A percentile compares a stretch with the other conserved stretches of the same genome.
These are phyloP conservation scores for Botryotinia calthae DNA, from an alignment of 2,329 filamentous ascomycete species.

Conservation along the genomic window DNA sequence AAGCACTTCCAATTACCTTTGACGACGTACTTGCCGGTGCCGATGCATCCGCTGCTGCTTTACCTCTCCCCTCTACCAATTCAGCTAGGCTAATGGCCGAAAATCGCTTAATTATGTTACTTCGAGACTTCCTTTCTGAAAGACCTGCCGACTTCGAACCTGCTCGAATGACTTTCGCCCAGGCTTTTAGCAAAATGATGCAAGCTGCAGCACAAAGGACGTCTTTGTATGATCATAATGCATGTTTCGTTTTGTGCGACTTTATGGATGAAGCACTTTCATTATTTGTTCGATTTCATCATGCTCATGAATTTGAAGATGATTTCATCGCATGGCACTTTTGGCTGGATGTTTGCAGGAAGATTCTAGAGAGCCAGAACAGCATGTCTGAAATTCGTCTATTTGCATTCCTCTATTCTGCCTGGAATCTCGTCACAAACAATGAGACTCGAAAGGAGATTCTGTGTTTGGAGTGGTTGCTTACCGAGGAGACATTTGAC, in stretches of 20 bases:
- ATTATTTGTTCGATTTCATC: constrained; percentile 59
- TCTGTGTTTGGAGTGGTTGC: constrained; percentile 61
- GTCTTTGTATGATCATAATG: constrained; percentile 66
- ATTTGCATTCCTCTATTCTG: constrained; percentile 64
- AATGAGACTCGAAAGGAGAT: constrained; percentile 57
- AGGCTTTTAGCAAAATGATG: constrained; percentile 60
- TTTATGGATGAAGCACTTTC: constrained; percentile 67
- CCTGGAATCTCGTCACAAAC: constrained; percentile 59
- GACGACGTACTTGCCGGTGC: constrained; percentile 64
- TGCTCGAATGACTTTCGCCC: constrained; percentile 59
- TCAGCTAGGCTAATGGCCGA: constrained; percentile 66
- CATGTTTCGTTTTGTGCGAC: constrained; percentile 71
- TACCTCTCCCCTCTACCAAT: constrained; percentile 56
- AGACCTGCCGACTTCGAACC: constrained; percentile 50
- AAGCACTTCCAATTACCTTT: constrained; percentile 58
- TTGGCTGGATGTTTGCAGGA: constrained; percentile 64
- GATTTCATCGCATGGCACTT: constrained; percentile 62
- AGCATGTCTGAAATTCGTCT: constrained; percentile 69
- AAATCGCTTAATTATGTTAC: constrained; percentile 66
- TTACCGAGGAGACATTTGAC: constrained; percentile 61
- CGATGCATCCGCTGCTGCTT: constrained; percentile 53
- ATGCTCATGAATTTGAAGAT: constrained; percentile 42
- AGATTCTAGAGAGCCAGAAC: constrained; percentile 69
- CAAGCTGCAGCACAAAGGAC: constrained; percentile 61
- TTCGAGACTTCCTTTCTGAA: constrained; percentile 67